A percentile compares a stretch with the other conserved stretches of the same genome.
phyloP scores from a whole-genome alignment of 2,329 filamentous ascomycete genomes.

The Colletotrichum sp. region DNA sequence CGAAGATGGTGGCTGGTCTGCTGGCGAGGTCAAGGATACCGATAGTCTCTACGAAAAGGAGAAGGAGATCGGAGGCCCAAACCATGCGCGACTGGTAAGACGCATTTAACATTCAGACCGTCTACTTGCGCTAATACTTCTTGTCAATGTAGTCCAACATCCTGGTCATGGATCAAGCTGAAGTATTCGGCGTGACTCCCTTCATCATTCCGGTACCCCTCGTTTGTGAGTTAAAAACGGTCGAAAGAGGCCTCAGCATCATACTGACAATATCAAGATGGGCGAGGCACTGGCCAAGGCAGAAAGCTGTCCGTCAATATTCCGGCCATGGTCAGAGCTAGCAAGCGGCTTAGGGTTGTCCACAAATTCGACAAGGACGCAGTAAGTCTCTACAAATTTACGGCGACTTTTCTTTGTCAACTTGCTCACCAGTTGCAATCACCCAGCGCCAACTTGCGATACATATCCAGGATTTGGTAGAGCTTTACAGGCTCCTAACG shows the following conservation, averaged over 20 bases:
- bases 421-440: background rate
- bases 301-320: constrained; percentile 38
- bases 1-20: constrained; percentile 33
- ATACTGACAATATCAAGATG: constrained; percentile 29
- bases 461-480: constrained; percentile 35
- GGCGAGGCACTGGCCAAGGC: constrained; percentile 33
- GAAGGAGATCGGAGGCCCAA: constrained; percentile 27
- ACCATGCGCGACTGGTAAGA: constrained; percentile 32
- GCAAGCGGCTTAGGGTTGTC: constrained; percentile 30
- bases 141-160: constrained; percentile 28
- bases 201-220: constrained; percentile 31
- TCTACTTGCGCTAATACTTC: background rate
- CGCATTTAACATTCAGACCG: background rate
- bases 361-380: constrained; percentile 36
- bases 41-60: constrained; percentile 32
- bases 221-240: constrained; percentile 26
- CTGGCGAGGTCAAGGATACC: constrained; percentile 32
- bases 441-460: constrained; percentile 26
- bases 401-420: background rate
- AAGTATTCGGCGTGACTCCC: constrained; percentile 30
- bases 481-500: constrained; percentile 32
- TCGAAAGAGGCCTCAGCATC: background rate
- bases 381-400: constrained; percentile 25
- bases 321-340: constrained; percentile 31
- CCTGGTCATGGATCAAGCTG: constrained; percentile 30